Evolutionary conservation across 2,329 filamentous ascomycete species (phyloP), one percentile per base, ranked within the genome.

Genomic region (Tolypocladium cylindrosporum): DNA sequence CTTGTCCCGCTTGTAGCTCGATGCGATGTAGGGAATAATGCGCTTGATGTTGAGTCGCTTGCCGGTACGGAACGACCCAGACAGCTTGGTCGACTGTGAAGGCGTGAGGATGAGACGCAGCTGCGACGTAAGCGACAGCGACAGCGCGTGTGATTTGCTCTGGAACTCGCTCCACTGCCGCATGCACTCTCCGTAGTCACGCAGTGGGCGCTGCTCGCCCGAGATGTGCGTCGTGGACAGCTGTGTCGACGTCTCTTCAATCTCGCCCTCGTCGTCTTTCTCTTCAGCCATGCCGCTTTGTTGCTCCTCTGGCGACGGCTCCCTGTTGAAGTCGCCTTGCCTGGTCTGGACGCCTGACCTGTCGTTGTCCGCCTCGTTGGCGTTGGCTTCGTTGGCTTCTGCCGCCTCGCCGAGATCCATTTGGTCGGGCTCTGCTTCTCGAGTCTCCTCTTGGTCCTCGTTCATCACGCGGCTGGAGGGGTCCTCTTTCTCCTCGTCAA

Each of bases 31-130:
- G 0, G 95, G 94, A 67, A 99, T 99, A 74, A 99, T 99, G 65
- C 93, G 91, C 75, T 97, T 97, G 78, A 99, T 96, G 74, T 97
- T 99, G 66, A 99, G 90, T 0, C 94, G 88, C 73, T 99, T 99
- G 62, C 94, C 94, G 0, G 94, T 99, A 64, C 94, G 90, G 82
- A 96, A 97, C 64, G 96, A 91, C 50, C 94, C 94, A 2, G 93
- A 92, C 61, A 99, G 89, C 69, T 97, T 99, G 42, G 94, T 97
- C 1, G 93, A 92, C 56, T 96, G 87, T 0, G 93, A 97, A 0
- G 95, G 94, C 0, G 90, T 90, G 43, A 99, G 86, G 66, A 99
- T 97, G 16, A 99, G 85, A 34, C 94, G 91, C 21, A 99, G 86
- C 69, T 97, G 94, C 63, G 96, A 94, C 1, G 93, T 96, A 16